Conservation (phyloP, 2,329 filamentous ascomycete species). For the Fusarium drepaniforme region DNA sequence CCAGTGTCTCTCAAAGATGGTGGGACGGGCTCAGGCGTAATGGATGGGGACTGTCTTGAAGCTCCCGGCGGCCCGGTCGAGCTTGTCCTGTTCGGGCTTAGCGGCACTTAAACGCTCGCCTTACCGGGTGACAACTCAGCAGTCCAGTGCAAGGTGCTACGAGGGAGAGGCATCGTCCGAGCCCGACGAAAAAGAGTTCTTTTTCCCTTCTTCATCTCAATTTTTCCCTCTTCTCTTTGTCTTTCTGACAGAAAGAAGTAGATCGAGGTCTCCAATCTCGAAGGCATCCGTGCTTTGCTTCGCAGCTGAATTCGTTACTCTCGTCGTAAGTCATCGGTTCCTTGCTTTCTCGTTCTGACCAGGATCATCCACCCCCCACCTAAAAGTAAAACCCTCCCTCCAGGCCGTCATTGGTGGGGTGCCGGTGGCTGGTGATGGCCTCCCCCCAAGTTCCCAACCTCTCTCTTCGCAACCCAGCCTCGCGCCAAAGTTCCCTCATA, state of each 20-base stretch:
- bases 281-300: neutral
- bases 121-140: slow-evolving; percentile 35
- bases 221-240: slow-evolving; percentile 6
- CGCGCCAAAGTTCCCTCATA: slow-evolving; percentile 39
- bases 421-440: slow-evolving; percentile 42
- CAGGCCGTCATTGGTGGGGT: slow-evolving; percentile 37
- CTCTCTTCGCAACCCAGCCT: slow-evolving; percentile 45
- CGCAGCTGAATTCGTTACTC: slow-evolving; percentile 1
- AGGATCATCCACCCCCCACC: slow-evolving; percentile 15
- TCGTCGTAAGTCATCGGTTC: slow-evolving; percentile 26
- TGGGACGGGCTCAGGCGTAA: slow-evolving; percentile 18
- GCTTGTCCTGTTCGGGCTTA: slow-evolving; percentile 18
- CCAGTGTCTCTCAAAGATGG: neutral
- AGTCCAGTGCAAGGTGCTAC: neutral
- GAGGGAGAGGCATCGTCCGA: slow-evolving; percentile 17
- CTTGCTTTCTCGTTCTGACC: slow-evolving; percentile 13
- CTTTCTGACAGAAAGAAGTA: neutral
- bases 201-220: slow-evolving; percentile 28
- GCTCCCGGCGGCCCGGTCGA: slow-evolving; percentile 32
- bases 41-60: slow-evolving; percentile 10
- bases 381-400: slow-evolving; percentile 8
- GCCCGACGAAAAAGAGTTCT: slow-evolving; percentile 16
- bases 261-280: neutral
- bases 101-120: slow-evolving; percentile 10
- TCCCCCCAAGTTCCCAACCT: slow-evolving; percentile 36